Evolutionary conservation across 2,329 filamentous ascomycete species (phyloP).

Genomic region (Ophiocordyceps unilateralis): DNA sequence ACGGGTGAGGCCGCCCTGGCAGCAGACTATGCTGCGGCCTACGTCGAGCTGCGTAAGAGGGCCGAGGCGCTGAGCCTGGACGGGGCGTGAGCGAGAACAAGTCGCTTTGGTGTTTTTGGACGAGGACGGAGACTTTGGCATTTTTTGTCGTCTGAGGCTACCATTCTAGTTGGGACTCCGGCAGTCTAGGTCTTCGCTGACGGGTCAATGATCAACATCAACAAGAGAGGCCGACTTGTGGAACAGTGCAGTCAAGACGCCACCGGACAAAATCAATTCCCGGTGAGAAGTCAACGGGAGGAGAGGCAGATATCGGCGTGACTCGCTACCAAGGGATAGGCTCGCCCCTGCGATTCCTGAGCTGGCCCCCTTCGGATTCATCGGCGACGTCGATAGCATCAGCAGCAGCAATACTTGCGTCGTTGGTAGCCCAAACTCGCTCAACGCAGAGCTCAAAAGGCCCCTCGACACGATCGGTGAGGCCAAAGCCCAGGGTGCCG

Average conservation of each 20-base stretch:
- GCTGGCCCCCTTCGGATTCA: constrained; percentile 9
- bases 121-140: too few species aligned
- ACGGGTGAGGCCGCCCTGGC: constrained; percentile 46
- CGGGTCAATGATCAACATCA: too few species aligned
- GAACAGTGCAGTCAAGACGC: too few species aligned
- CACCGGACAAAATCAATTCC: not conserved
- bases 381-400: constrained; percentile 6
- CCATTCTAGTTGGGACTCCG: too few species aligned
- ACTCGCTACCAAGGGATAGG: constrained; percentile 17
- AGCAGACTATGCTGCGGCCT: constrained; percentile 49
- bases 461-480: constrained; percentile 78
- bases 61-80: constrained; percentile 14
- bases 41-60: constrained; percentile 36
- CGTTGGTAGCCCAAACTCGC: constrained; percentile 79
- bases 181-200: too few species aligned
- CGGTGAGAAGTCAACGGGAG: not conserved
- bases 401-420: constrained; percentile 7
- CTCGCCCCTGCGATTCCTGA: constrained; percentile 20
- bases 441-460: constrained; percentile 78
- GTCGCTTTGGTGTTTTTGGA: too few species aligned
- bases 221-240: too few species aligned
- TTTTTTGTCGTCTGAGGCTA: too few species aligned
- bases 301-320: not conserved
- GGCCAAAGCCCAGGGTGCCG: constrained; percentile 65
- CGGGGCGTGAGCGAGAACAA: constrained; percentile 1